phyloP scores from a whole-genome alignment of 805 yeast species.

The Metschnikowia corniflorae region DNA sequence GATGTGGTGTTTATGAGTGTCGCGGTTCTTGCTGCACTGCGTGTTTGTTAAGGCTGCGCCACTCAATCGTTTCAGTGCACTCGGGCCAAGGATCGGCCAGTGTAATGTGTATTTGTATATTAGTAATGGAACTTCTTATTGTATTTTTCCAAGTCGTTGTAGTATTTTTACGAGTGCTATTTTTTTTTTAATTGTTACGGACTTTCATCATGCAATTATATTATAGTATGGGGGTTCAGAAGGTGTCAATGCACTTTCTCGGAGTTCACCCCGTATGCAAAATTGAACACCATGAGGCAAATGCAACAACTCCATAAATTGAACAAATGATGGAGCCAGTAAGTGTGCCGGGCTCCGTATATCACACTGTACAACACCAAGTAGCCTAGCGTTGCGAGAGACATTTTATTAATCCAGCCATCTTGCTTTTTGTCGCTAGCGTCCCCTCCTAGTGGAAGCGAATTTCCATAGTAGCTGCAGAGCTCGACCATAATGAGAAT shows the following conservation, averaged over 20 bases:
- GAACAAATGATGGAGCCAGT: conserved; percentile 75
- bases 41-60: conserved; percentile 13
- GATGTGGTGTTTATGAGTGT: conserved; percentile 15
- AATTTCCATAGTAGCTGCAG: conserved; percentile 32
- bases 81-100: conserved; percentile 17
- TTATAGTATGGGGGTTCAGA: too few species aligned
- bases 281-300: conserved; percentile 16
- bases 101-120: conserved; percentile 23
- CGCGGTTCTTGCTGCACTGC: conserved; percentile 12
- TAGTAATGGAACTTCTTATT: conserved; percentile 22
- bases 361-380: conserved; percentile 58
- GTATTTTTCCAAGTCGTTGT: conserved; percentile 6
- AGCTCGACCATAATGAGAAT: conserved; percentile 57
- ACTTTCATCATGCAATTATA: too few species aligned
- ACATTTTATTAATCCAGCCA: conserved; percentile 6
- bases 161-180: not conserved
- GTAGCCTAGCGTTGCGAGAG: conserved; percentile 41
- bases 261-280: conserved; percentile 1
- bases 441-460: conserved; percentile 33
- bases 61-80: conserved; percentile 17
- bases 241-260: too few species aligned
- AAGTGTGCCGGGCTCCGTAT: conserved; percentile 80
- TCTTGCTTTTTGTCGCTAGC: conserved; percentile 4
- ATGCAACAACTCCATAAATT: conserved; percentile 61
- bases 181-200: too few species aligned